Base-by-base conservation (phyloP, 306 rosid species). In the Medicago truncatula region DNA sequence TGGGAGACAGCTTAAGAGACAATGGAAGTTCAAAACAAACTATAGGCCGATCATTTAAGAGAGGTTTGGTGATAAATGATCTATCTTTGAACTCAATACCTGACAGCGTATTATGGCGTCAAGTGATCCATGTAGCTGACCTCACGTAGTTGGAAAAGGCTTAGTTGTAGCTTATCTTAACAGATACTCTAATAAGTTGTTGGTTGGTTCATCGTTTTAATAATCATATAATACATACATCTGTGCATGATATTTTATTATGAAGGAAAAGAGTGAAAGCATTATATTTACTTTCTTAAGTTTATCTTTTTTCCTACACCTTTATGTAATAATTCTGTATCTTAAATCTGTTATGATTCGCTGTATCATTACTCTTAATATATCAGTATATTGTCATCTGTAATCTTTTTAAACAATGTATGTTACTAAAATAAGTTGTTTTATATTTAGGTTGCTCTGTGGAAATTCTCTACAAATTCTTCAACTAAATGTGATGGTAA, bases 381-480 rank as follows among this genome's bases (percentile, higher is more conserved):
- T 65, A 66, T n/a, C n/a, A 34, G 53, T 68, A 65, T 46, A 60
- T 62, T 65, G 60, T 81, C 49, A 60, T 69, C 53, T 50, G 17
- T 38, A 67, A 21, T 31, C 9, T 57, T 49, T 47, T 71, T 50
- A 59, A 38, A 72, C 82, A 13, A 54, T 31, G 16, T 74, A 53
- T 56, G 49, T 82, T 76, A 59, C 88, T 87, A 65, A 87, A 57
- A 74, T 65, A 68, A 44, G 67, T 71, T 71, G 49, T 63, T 59
- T 40, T 74, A 13, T 76, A 43, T 90, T 62, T 85, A 95, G 97
- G 96, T 95, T 79, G 97, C 96, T 76, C 56, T 95, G 78, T 95
- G 99, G 99, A 92, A 83, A 78, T 95, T 95, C 85, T 86, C 90
- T 67, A 71, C 84, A 40, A 83, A 64, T 60, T 50, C 78, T 76